Evolutionary conservation across 2,329 filamentous ascomycete species (phyloP), one percentile per base, ranked within the genome.

Genomic region (Emergomyces pasteurianus): DNA sequence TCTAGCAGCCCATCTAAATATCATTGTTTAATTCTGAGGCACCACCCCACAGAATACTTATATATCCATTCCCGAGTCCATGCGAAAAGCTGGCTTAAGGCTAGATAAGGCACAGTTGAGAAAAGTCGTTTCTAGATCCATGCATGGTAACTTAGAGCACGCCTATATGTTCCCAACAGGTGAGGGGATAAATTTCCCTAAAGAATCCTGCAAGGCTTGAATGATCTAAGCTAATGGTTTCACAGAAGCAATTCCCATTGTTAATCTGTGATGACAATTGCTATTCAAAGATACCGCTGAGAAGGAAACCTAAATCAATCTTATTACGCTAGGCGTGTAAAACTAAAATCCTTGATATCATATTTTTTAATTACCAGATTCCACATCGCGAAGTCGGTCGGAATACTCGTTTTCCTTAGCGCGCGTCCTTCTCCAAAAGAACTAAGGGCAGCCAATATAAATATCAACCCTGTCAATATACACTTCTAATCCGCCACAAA

Each of bases 401-500:
- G 34, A 36, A 36, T 36, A 36, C 8, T 8, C 34, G 34, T 26
- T 26, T 43, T n/a, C 3, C 5, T 23, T 28, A 12, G 26, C 21
- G 34, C 16, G 4, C 18, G 12, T 42, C 3, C 6, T 18, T 12
- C 12, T 34, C 16, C 8, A 10, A 53, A 31, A 12, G 5, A 18
- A 31, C 3, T 31, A 16, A 18, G n/a, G 21, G 10, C 7, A 2
- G 7, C 28, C 23, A 12, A 21, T 12, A 28, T 40, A 21, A 21
- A 42, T 42, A 23, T 18, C 23, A 3, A 16, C 21, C 14, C 6
- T 4, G 16, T 38, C 23, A 34, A 34, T 21, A 57, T 31, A 8
- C 3, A 8, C 21, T 21, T 34, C 28, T 38, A 18, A 7, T n/a
- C 23, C 18, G 63, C 68, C 69, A 72, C 16, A 67, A 46, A 23